These are phyloP conservation scores for Coemansia sp. DNA, from an alignment of 192 early-diverging fungal species.

Conservation along the genomic window DNA sequence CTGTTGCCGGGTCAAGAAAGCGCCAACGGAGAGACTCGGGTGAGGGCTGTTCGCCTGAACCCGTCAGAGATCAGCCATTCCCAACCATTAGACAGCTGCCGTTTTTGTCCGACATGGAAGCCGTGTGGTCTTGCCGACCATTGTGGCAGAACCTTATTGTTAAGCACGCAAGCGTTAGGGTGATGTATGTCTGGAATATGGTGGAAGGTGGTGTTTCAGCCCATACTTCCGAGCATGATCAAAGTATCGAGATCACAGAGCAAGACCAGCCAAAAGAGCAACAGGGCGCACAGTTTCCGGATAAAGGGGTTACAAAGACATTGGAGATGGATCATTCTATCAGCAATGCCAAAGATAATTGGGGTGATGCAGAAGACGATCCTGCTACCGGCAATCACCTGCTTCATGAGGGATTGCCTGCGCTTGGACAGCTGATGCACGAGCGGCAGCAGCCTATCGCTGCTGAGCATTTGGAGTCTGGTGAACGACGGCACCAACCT, in stretches of 20 bases:
- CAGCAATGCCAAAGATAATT: neutral
- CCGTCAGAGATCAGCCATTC: neutral
- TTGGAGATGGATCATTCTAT: neutral
- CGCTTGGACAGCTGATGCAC: neutral
- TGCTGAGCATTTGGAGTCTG: too few relatives aligned
- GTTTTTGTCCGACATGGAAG: slow-evolving; percentile 19
- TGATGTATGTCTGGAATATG: slow-evolving; percentile 17
- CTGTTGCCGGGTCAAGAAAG: neutral
- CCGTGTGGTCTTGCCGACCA: slow-evolving; percentile 16
- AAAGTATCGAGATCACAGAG: neutral
- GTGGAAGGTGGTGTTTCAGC: neutral
- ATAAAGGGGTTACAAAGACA: neutral
- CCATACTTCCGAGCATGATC: neutral
- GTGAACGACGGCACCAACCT: neutral
- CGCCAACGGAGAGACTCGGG: neutral
- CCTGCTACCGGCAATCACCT: neutral
- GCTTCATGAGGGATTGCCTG: neutral
- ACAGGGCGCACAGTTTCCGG: neutral
- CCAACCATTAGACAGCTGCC: slow-evolving; percentile 13
- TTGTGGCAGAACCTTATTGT: slow-evolving; percentile 30
- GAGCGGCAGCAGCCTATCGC: too few relatives aligned
- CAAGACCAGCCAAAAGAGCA: neutral
- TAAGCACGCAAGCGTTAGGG: slow-evolving; percentile 13
- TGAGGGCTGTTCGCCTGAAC: neutral
- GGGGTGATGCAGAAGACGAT: neutral